Base-by-base conservation (phyloP, 2,329 filamentous ascomycete species). In the Drechslerella coelobrocha region DNA sequence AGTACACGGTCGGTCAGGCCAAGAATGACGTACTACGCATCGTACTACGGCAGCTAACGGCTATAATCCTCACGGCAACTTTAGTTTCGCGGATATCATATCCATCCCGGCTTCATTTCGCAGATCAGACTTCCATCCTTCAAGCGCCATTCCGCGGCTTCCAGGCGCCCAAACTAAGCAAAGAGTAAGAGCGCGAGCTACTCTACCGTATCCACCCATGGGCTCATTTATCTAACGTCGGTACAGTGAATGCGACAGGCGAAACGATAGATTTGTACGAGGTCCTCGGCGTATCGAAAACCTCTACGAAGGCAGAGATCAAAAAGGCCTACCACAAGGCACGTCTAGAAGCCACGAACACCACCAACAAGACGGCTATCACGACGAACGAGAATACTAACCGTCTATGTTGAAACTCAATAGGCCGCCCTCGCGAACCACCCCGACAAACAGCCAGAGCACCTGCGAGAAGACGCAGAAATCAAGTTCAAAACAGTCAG, bases 321-420 rank as follows among this genome's bases (percentile, higher is more conserved):
- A 95, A 94, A 80, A 96, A 96, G 81, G 92, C 92, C 72, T 97
- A 97, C 81, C 89, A 93, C 81, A 97, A 96, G 85, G 92, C 92
- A 76, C 75, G 81, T 78, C 54, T 52, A 41, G 56, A 43, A 31
- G 24, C 48, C 57, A 73, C 69, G 45, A 74, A 69, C 29, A 31
- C 14, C 9, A 29, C 27, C n/a, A 37, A 12, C 29, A 31, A 31
- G 29, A 12, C 29, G 29, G 12, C 12, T 34, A 61, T 43, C 8
- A 12, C 26, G 17, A 39, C 62, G 21, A 31, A 43, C 4, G n/a
- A 39, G 21, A 37, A 54, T 24, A n/a, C 41, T 47, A 48, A 37
- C 26, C 52, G 31, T 65, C 59, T 29, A n/a, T 55, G 27, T 31
- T 26, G 21, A 34, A 17, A 17, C 7, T 17, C 23, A 9, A 2